A percentile compares a stretch with the other conserved stretches of the same genome.
Conservation (phyloP, 805 yeast species). For the Candida alai region DNA sequence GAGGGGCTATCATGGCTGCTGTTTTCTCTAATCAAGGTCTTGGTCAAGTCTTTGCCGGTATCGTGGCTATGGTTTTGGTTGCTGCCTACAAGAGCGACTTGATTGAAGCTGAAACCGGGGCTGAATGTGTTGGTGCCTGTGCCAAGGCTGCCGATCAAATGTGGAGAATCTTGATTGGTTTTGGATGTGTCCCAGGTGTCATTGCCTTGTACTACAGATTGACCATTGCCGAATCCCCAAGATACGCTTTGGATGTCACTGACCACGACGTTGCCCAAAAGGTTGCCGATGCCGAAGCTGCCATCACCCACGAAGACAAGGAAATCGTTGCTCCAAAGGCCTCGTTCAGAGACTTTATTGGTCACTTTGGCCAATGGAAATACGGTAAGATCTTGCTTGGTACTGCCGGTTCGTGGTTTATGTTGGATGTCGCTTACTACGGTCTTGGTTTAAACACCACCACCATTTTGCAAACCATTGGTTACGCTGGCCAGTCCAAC, state of each 20-base stretch:
- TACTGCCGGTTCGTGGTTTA: constrained; percentile 90
- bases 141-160: constrained; percentile 79
- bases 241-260: constrained; percentile 77
- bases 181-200: constrained; percentile 86
- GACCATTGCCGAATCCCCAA: constrained; percentile 93
- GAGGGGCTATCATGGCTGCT: constrained; percentile 97
- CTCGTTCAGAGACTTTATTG: constrained; percentile 65
- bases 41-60: constrained; percentile 89
- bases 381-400: constrained; percentile 80
- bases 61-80: constrained; percentile 72
- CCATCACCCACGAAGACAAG: constrained; percentile 33
- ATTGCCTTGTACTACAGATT: constrained; percentile 86
- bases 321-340: constrained; percentile 70
- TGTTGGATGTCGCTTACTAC: constrained; percentile 85
- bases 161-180: constrained; percentile 90
- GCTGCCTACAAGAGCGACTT: constrained; percentile 71
- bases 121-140: constrained; percentile 66
- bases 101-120: constrained; percentile 45
- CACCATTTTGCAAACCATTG: constrained; percentile 74
- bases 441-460: constrained; percentile 86
- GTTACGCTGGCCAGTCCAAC: constrained; percentile 65
- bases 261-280: constrained; percentile 53
- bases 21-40: constrained; percentile 96
- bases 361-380: constrained; percentile 82
- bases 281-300: constrained; percentile 49